Evolutionary conservation across 2,329 filamentous ascomycete species (phyloP).

Genomic region (Neophaeococcomyces aloes): DNA sequence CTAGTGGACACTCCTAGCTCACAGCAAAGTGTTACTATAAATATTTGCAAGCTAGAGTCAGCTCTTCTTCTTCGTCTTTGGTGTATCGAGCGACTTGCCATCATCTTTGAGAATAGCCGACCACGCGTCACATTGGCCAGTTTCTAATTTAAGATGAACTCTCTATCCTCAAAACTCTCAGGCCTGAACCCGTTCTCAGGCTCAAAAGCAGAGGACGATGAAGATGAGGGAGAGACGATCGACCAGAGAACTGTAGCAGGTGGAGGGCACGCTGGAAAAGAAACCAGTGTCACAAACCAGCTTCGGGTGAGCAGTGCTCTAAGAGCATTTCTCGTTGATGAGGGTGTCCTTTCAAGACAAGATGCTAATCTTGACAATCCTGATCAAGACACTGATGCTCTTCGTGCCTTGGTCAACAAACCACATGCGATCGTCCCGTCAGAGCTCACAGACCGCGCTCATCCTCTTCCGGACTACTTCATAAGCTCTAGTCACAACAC

Average conservation of each 20-base stretch:
- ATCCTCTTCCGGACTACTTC: conserved; percentile 21
- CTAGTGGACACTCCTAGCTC: too few relatives aligned
- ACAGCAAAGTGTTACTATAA: too few relatives aligned
- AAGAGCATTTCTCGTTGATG: conserved; percentile 14
- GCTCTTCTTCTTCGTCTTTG: too few relatives aligned
- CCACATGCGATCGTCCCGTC: conserved; percentile 17
- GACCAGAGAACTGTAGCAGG: conserved; percentile 17
- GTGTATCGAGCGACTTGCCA: too few relatives aligned
- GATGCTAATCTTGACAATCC: conserved; percentile 13
- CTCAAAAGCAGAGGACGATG: conserved; percentile 12
- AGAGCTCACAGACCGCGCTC: conserved; percentile 15
- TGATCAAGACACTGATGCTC: conserved; percentile 8
- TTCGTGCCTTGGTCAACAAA: conserved; percentile 14
- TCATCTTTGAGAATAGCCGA: too few relatives aligned
- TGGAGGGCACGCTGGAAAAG: conserved; percentile 14
- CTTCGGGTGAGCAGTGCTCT: conserved; percentile 16
- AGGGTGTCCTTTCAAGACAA: conserved; percentile 14
- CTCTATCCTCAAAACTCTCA: conserved; percentile 13
- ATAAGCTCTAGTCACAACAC: conserved; percentile 22
- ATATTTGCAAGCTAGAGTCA: too few relatives aligned
- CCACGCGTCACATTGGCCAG: too few relatives aligned
- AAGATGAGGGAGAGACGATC: conserved; percentile 18
- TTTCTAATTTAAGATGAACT: conserved; percentile 1
- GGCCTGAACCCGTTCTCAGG: conserved; percentile 17
- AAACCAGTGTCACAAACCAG: conserved; percentile 16